Conservation (phyloP, 2,329 filamentous ascomycete genomes). For the Pseudogymnoascus sp. region DNA sequence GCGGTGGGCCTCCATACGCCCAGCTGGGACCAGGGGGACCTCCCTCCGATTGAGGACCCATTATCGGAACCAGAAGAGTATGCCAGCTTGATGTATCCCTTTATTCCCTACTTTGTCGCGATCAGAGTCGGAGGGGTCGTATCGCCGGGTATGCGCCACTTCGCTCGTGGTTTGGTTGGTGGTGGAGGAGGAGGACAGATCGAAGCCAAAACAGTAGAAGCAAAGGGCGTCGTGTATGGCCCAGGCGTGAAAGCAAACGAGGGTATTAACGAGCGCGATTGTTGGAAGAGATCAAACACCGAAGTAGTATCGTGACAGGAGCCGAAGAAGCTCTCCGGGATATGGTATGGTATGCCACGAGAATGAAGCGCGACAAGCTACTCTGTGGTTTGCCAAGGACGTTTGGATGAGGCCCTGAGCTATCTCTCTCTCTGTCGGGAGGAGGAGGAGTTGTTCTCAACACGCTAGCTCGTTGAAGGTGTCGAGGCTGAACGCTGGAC, state of each 20-base stretch:
- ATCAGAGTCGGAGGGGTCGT: slow-evolving; percentile 13
- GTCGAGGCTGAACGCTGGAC: neutral
- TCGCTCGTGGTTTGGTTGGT: slow-evolving; percentile 18
- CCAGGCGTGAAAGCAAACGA: neutral
- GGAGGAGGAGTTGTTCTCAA: neutral
- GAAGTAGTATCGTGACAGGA: neutral
- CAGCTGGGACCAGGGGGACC: slow-evolving; percentile 29
- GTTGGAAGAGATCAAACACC: neutral
- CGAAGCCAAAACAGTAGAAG: neutral
- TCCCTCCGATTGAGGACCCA: slow-evolving; percentile 34
- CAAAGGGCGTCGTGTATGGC: neutral
- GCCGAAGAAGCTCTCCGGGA: neutral
- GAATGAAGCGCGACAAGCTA: neutral
- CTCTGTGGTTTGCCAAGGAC: neutral
- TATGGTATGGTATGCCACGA: neutral
- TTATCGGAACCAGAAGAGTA: slow-evolving; percentile 15
- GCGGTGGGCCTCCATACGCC: slow-evolving; percentile 19
- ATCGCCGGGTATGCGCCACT: slow-evolving; percentile 17
- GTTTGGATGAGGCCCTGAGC: neutral
- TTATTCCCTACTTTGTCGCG: neutral
- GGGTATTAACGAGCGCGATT: neutral
- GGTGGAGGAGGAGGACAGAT: slow-evolving; percentile 3
- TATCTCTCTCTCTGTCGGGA: neutral
- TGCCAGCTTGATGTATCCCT: slow-evolving; percentile 1
- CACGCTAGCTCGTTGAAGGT: neutral